Conservation (phyloP, 192 early-diverging fungal species). For the Endogone sp. region DNA sequence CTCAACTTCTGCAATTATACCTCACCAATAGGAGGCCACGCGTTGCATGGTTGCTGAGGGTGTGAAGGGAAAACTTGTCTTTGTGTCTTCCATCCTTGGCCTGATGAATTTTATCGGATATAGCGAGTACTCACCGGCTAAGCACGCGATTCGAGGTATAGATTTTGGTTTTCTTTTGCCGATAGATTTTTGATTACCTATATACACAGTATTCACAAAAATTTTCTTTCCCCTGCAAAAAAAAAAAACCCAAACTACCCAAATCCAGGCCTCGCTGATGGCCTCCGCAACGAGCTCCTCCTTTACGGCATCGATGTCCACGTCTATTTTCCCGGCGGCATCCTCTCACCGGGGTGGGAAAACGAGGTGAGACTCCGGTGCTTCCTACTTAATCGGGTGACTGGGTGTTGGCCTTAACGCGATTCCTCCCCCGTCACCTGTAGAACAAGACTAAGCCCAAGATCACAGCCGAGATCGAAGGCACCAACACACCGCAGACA, state of each 20-base stretch:
- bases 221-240: not conserved
- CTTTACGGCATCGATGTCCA: slow-evolving; percentile 62
- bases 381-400: not conserved
- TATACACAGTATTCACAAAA: not conserved
- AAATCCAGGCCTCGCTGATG: slow-evolving; percentile 57
- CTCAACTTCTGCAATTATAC: not conserved
- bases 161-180: not conserved
- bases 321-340: slow-evolving; percentile 70
- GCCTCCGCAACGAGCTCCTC: slow-evolving; percentile 59
- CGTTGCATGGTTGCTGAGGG: slow-evolving; percentile 56
- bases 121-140: slow-evolving; percentile 62
- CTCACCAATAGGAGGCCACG: slow-evolving; percentile 41
- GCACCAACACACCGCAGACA: slow-evolving; percentile 51
- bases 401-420: not conserved
- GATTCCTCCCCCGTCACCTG: not conserved
- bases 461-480: slow-evolving; percentile 67
- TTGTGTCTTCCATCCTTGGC: slow-evolving; percentile 66
- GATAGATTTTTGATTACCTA: not conserved
- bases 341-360: slow-evolving; percentile 67
- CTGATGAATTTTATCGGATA: slow-evolving; percentile 69
- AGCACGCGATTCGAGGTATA: slow-evolving; percentile 62
- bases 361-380: slow-evolving; percentile 37
- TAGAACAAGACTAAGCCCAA: slow-evolving; percentile 71
- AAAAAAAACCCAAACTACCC: no score
- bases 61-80: slow-evolving; percentile 59